Evolutionary conservation across 805 yeast species (phyloP).

Genomic region (Cyberlindnera americana): DNA sequence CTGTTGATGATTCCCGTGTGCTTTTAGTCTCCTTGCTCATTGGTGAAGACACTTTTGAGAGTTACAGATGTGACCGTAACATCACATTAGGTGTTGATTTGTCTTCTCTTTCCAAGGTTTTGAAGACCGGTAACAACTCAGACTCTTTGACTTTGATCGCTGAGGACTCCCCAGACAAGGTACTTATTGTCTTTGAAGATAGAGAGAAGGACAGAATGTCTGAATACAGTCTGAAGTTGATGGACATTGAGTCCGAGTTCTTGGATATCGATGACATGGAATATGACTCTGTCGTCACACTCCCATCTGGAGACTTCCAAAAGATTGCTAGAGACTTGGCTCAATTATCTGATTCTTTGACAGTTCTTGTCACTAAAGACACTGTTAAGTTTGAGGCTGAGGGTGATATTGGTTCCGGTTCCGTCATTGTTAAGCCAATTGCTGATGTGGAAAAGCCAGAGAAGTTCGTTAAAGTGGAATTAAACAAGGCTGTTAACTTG

Average conservation of each 20-base stretch:
- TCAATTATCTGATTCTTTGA: slow-evolving; percentile 82
- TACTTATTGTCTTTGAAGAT: slow-evolving; percentile 85
- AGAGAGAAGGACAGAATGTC: slow-evolving; percentile 85
- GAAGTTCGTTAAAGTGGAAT: slow-evolving; percentile 66
- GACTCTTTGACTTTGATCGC: slow-evolving; percentile 88
- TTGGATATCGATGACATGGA: slow-evolving; percentile 92
- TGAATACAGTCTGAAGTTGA: slow-evolving; percentile 85
- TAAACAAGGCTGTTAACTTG: slow-evolving; percentile 82
- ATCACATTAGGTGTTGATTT: slow-evolving; percentile 89
- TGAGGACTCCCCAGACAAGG: slow-evolving; percentile 79
- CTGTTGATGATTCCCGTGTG: slow-evolving; percentile 96
- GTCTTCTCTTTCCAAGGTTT: slow-evolving; percentile 79
- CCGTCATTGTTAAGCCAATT: slow-evolving; percentile 79
- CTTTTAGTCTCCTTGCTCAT: slow-evolving; percentile 83
- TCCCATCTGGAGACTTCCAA: slow-evolving; percentile 88
- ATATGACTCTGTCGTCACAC: slow-evolving; percentile 76
- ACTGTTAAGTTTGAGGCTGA: slow-evolving; percentile 85
- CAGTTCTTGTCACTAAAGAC: slow-evolving; percentile 84
- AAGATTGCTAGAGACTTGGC: slow-evolving; percentile 86
- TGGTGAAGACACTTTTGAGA: slow-evolving; percentile 83
- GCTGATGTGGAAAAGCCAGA: slow-evolving; percentile 80
- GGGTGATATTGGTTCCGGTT: slow-evolving; percentile 90
- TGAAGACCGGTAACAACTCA: slow-evolving; percentile 86
- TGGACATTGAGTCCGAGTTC: slow-evolving; percentile 96
- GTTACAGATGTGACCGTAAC: slow-evolving; percentile 93